phyloP scores from a whole-genome alignment of 2,329 filamentous ascomycete species.

The Ciborinia camelliae region DNA sequence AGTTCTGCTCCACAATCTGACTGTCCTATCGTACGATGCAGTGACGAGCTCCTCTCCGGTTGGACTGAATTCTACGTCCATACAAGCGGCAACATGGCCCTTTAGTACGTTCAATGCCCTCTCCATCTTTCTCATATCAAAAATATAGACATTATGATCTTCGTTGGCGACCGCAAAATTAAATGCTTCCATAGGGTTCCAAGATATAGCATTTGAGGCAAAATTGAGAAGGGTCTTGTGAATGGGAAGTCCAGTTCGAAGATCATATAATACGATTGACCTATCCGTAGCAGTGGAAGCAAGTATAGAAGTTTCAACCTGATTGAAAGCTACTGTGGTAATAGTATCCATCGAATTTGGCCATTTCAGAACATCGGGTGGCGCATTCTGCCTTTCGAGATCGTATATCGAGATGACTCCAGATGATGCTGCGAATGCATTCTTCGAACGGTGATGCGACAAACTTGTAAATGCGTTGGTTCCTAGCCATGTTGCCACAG shows the following conservation, averaged over 20 bases:
- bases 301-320: conserved; percentile 87
- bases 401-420: conserved; percentile 85
- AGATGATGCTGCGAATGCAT: conserved; percentile 76
- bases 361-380: conserved; percentile 81
- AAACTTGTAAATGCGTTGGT: conserved; percentile 77
- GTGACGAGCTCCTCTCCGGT: conserved; percentile 92
- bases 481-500: conserved; percentile 81
- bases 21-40: conserved; percentile 82
- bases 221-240: conserved; percentile 79
- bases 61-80: conserved; percentile 94
- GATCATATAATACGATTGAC: conserved; percentile 84
- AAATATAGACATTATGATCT: conserved; percentile 64
- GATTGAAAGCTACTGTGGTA: conserved; percentile 83
- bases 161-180: conserved; percentile 92
- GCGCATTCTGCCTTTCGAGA: conserved; percentile 72
- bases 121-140: conserved; percentile 90
- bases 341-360: conserved; percentile 89
- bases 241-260: conserved; percentile 80
- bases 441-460: conserved; percentile 74
- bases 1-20: conserved; percentile 79
- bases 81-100: conserved; percentile 85
- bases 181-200: conserved; percentile 97
- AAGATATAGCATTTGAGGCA: conserved; percentile 77
- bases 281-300: conserved; percentile 83
- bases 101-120: conserved; percentile 86